phyloP scores from a whole-genome alignment of 768 basidiomycete species.

The Boletus eberwhitei region DNA sequence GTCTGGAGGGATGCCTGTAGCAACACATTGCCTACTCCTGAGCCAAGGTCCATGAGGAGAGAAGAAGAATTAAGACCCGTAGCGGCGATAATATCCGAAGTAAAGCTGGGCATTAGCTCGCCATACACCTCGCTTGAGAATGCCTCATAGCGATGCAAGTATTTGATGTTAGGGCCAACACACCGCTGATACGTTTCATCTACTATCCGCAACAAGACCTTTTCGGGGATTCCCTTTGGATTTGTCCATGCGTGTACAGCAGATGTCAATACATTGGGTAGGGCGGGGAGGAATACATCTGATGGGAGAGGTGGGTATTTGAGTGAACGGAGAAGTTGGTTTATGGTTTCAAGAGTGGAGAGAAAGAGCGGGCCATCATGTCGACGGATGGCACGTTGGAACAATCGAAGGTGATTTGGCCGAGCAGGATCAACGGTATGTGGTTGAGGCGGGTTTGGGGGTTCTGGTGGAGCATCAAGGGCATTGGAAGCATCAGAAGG shows the following conservation, averaged over 20 bases:
- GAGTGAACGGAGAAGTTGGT: conserved; percentile 54
- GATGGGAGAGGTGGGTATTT: conserved; percentile 62
- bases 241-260: conserved; percentile 44
- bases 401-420: conserved; percentile 47
- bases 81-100: conserved; percentile 50
- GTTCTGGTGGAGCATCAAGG: conserved; percentile 29
- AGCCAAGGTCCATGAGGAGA: conserved; percentile 80
- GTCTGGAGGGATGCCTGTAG: conserved; percentile 79
- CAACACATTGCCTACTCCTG: conserved; percentile 83
- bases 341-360: conserved; percentile 57
- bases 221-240: conserved; percentile 51
- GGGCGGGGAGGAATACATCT: conserved; percentile 45
- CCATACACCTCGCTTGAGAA: conserved; percentile 87
- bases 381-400: conserved; percentile 67
- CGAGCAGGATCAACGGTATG: conserved; percentile 14
- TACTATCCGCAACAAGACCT: conserved; percentile 69
- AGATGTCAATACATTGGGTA: conserved; percentile 48
- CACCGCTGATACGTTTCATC: conserved; percentile 93
- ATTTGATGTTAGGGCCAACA: conserved; percentile 86
- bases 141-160: conserved; percentile 75
- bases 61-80: conserved; percentile 51
- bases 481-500: conserved; percentile 31
- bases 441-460: conserved; percentile 19
- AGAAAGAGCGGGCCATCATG: conserved; percentile 74
- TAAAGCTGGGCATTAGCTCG: conserved; percentile 79